Percentiles rank a stretch among this genome's conserved stretches.
Conservation (phyloP, 306 rosid genomes). For the Pueraria montana region DNA sequence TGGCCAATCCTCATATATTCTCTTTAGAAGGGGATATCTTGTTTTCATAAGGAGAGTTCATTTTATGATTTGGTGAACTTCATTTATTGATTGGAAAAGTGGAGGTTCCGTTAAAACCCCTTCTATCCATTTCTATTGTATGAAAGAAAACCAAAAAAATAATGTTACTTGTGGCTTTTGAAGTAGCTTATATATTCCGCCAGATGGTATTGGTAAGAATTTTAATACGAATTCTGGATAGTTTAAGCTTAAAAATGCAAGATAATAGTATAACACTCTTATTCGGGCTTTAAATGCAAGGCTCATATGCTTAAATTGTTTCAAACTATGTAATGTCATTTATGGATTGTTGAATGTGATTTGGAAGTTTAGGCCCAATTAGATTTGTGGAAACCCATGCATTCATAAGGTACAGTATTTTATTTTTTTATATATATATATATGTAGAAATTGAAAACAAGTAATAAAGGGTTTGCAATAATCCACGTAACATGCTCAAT, state of each 20-base stretch:
- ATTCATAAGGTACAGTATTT: background rate
- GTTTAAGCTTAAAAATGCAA: background rate
- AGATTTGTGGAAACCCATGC: background rate
- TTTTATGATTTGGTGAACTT: too few species aligned
- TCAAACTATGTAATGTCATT: background rate
- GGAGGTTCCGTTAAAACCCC: too few species aligned
- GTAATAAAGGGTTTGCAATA: too few species aligned
- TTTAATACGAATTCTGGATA: background rate
- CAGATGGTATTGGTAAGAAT: background rate
- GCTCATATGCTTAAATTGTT: background rate
- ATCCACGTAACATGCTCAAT: too few species aligned
- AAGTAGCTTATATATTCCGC: too few species aligned
- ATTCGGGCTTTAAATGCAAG: background rate
- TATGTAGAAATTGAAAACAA: too few species aligned
- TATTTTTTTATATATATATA: too few species aligned
- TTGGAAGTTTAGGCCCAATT: background rate
- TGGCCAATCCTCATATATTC: too few species aligned
- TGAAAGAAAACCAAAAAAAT: background rate
- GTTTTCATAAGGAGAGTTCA: too few species aligned
- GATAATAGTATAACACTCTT: background rate
- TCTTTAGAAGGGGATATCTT: too few species aligned
- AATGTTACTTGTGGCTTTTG: background rate
- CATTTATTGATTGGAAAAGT: too few species aligned
- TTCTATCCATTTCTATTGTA: too few species aligned
- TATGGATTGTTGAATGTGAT: background rate